A percentile compares a stretch with the other conserved stretches of the same genome.
phyloP scores from a whole-genome alignment of 2,329 filamentous ascomycete genomes.

The Fragosphaeria purpurea region DNA sequence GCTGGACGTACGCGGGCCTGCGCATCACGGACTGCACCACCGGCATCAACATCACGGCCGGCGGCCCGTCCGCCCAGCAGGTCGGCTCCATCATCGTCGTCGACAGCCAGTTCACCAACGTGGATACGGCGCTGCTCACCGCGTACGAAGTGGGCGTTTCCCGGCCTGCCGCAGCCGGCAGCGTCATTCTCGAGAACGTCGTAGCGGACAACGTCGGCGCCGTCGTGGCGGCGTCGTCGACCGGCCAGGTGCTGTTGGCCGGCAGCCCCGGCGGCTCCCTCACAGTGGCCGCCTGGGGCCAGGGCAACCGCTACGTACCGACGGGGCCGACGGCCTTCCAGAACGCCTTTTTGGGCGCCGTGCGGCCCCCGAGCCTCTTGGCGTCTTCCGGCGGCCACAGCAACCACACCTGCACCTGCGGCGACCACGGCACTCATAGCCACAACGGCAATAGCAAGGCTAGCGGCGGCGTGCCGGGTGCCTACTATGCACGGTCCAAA shows the following conservation, averaged over 20 bases:
- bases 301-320: constrained; percentile 54
- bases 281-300: constrained; percentile 51
- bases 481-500: constrained; percentile 56
- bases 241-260: constrained; percentile 40
- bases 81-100: constrained; percentile 63
- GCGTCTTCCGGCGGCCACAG: constrained; percentile 5
- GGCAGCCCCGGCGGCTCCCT: constrained; percentile 27
- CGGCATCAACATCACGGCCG: constrained; percentile 50
- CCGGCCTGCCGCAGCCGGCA: constrained; percentile 37
- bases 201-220: constrained; percentile 25
- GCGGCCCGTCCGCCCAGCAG: constrained; percentile 37
- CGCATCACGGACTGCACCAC: constrained; percentile 48
- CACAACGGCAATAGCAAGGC: too few relatives aligned
- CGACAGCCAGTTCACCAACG: constrained; percentile 58
- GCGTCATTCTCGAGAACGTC: constrained; percentile 47
- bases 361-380: constrained; percentile 43
- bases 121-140: constrained; percentile 54
- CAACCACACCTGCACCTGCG: too few relatives aligned
- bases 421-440: too few relatives aligned
- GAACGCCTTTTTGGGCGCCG: constrained; percentile 34
- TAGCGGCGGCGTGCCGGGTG: constrained; percentile 17
- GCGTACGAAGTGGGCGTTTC: constrained; percentile 35
- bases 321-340: constrained; percentile 33
- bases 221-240: constrained; percentile 28
- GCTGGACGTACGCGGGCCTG: constrained; percentile 56